Evolutionary conservation across 1,139 yeast species (phyloP).

Genomic region (Geotrichum bryndzae): DNA sequence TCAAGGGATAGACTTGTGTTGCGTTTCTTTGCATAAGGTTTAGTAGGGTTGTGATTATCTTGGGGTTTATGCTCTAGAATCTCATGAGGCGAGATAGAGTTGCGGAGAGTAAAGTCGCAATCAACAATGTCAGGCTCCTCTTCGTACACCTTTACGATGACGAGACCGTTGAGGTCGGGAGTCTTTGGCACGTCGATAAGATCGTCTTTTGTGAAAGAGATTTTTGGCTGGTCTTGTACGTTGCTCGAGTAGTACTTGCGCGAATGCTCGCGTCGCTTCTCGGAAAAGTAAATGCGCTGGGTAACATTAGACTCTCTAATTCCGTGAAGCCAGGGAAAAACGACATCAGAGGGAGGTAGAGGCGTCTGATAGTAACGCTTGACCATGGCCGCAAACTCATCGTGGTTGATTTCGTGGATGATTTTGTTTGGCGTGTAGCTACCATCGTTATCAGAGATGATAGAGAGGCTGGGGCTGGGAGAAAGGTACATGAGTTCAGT

Average conservation of each 20-base stretch:
- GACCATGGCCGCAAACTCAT: constrained; percentile 12
- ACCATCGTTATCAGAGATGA: neutral
- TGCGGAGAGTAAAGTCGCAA: constrained; percentile 41
- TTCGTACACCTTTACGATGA: constrained; percentile 36
- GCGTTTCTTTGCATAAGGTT: constrained; percentile 18
- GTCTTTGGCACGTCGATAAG: constrained; percentile 6
- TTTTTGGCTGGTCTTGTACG: neutral
- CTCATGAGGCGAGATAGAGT: constrained; percentile 44
- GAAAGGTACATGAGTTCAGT: neutral
- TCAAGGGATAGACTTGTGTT: neutral
- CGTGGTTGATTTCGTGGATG: neutral
- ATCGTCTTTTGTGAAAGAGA: constrained; percentile 14
- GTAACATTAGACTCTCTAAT: constrained; percentile 30
- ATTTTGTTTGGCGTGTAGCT: neutral
- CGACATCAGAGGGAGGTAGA: constrained; percentile 59
- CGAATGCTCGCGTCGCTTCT: constrained; percentile 15
- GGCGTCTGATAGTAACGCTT: constrained; percentile 37
- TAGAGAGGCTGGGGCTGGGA: neutral
- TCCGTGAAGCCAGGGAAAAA: constrained; percentile 94
- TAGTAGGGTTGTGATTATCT: neutral
- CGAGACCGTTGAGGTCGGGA: constrained; percentile 26
- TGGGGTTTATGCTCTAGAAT: neutral
- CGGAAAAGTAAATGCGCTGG: constrained; percentile 33
- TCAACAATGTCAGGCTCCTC: constrained; percentile 42
- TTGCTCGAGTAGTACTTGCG: neutral